Conservation (phyloP, 495 filamentous ascomycete genomes). For the Podospora pseudopauciseta region DNA sequence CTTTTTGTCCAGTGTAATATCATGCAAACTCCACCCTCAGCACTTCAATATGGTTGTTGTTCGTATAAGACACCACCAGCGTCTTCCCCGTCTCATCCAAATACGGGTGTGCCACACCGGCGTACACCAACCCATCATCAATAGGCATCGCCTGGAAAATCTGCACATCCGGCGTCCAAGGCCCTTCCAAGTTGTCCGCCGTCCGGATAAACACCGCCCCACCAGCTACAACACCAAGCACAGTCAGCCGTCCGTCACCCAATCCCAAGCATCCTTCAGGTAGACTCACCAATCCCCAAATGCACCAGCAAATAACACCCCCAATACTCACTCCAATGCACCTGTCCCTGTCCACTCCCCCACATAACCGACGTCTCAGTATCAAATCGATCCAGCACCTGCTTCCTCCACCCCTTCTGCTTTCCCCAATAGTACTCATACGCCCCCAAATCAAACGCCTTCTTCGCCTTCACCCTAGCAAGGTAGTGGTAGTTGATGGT, state of each 20-base stretch:
- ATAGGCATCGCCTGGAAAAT: conserved; percentile 32
- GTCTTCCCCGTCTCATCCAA: conserved; percentile 30
- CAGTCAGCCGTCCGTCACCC: background rate
- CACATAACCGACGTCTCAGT: conserved; percentile 33
- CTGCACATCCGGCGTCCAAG: conserved; percentile 35
- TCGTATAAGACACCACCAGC: conserved; percentile 33
- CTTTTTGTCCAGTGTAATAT: background rate
- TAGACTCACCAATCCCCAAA: conserved; percentile 26
- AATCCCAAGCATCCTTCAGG: background rate
- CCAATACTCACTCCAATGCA: conserved; percentile 32
- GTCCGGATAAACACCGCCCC: conserved; percentile 29
- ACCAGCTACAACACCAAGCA: conserved; percentile 14
- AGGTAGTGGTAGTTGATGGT: conserved; percentile 34
- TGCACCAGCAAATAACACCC: conserved; percentile 34
- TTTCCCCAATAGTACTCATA: conserved; percentile 42
- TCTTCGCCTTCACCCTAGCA: conserved; percentile 31
- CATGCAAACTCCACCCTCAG: conserved; percentile 18
- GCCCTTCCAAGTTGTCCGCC: conserved; percentile 30
- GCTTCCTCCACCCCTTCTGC: conserved; percentile 28
- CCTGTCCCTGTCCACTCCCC: conserved; percentile 32
- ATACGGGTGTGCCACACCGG: conserved; percentile 35
- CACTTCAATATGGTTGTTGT: conserved; percentile 37
- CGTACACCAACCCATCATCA: conserved; percentile 32
- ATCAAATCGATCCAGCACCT: conserved; percentile 26
- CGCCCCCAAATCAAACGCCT: conserved; percentile 31